These are phyloP conservation scores for Flaveria brownii DNA, from an alignment of 129 eudicot species.

Conservation along the genomic window DNA sequence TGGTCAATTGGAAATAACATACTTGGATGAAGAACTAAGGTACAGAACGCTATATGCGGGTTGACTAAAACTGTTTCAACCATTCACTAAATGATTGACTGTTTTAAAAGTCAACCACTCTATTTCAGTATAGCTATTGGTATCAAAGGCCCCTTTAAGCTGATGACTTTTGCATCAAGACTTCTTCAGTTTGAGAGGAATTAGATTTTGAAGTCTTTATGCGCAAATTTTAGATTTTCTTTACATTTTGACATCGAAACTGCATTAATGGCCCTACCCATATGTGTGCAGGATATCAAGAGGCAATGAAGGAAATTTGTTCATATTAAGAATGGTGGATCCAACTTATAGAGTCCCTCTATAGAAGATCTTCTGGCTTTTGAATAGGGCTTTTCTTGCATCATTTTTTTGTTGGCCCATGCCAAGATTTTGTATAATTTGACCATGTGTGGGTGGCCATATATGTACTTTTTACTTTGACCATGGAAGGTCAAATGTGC, in stretches of 20 bases:
- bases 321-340: conserved; percentile 85
- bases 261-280: neutral
- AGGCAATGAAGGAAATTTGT: conserved; percentile 92
- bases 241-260: neutral
- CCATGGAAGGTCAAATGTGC: conserved; percentile 20
- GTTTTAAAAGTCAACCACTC: neutral
- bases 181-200: neutral
- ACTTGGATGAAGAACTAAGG: conserved; percentile 92
- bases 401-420: conserved; percentile 1
- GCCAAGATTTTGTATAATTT: conserved; percentile 25
- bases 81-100: conserved; percentile 1
- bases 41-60: conserved; percentile 18
- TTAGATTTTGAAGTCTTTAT: neutral
- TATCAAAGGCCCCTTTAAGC: neutral
- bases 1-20: conserved; percentile 80
- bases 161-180: neutral
- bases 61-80: neutral
- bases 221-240: neutral
- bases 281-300: conserved; percentile 67
- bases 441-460: conserved; percentile 14
- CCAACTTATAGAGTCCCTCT: conserved; percentile 69
- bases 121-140: neutral
- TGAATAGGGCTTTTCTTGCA: neutral
- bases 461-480: conserved; percentile 17
- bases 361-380: conserved; percentile 7